Conservation (phyloP, 345 rosid species). For the Euphorbia peplus region DNA sequence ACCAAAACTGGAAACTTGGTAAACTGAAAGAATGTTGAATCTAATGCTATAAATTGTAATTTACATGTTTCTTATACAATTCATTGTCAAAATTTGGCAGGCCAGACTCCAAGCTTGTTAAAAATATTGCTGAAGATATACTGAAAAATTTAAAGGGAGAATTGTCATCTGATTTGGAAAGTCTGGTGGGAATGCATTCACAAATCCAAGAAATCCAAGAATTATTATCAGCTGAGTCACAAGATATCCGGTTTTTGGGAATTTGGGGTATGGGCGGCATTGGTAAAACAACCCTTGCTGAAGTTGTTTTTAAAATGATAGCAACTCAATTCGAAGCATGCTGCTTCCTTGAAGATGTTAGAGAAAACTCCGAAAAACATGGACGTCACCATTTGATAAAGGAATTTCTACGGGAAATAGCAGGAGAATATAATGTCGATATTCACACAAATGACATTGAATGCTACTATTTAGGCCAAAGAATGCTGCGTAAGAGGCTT, state of each 20-base stretch:
- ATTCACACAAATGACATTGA: neutral
- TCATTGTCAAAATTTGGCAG: constrained; percentile 11
- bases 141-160: neutral
- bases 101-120: constrained; percentile 16
- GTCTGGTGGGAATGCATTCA: constrained; percentile 15
- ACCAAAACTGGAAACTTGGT: neutral
- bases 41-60: neutral
- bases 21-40: neutral
- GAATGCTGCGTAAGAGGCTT: neutral
- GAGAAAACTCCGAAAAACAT: constrained; percentile 3
- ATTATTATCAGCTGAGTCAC: neutral
- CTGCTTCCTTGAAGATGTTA: constrained; percentile 14
- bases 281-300: constrained; percentile 18
- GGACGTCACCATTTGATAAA: neutral
- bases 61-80: neutral
- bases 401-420: neutral
- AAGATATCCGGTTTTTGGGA: constrained; percentile 8
- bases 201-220: constrained; percentile 4
- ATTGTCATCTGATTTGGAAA: neutral
- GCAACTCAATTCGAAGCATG: constrained; percentile 9
- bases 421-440: neutral
- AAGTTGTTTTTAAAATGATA: neutral
- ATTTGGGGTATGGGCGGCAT: constrained; percentile 24
- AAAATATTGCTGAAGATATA: neutral
- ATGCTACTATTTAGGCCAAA: neutral